A percentile compares a stretch with the other conserved stretches of the same genome.
These are phyloP conservation scores for Globisporangium canariense DNA, from an alignment of 352 stramenopile species.

Conservation along the genomic window DNA sequence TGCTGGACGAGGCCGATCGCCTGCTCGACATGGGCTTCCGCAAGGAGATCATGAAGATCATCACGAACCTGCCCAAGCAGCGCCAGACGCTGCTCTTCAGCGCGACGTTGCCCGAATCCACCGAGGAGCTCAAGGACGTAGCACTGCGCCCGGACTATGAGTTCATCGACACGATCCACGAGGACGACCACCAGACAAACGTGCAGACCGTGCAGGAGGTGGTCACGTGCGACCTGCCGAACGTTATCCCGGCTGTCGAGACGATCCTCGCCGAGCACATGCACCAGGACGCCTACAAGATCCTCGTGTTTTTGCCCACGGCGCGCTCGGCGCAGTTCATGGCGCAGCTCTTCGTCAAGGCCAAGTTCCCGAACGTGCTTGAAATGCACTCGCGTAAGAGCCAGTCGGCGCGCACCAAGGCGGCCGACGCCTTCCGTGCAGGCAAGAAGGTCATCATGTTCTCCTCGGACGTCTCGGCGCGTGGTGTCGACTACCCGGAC, in stretches of 20 bases:
- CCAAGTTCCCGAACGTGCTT: constrained; percentile 73
- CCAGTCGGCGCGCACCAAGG: constrained; percentile 86
- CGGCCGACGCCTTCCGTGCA: constrained; percentile 87
- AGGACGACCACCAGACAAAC: constrained; percentile 90
- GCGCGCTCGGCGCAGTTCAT: constrained; percentile 87
- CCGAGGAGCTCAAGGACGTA: constrained; percentile 85
- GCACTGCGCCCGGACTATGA: constrained; percentile 84
- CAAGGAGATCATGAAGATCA: constrained; percentile 90
- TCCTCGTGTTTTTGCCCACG: constrained; percentile 95
- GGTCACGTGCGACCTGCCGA: constrained; percentile 65
- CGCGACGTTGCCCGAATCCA: constrained; percentile 89
- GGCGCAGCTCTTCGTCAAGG: constrained; percentile 85
- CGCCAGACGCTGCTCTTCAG: constrained; percentile 96
- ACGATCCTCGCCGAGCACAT: constrained; percentile 74
- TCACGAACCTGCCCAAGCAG: constrained; percentile 42
- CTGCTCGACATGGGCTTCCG: constrained; percentile 96
- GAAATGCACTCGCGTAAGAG: constrained; percentile 97
- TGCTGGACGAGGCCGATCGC: constrained; percentile 96
- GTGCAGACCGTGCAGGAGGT: constrained; percentile 86
- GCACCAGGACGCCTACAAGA: constrained; percentile 82
- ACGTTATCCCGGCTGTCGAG: constrained; percentile 74
- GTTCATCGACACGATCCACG: constrained; percentile 93
- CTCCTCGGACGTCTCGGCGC: constrained; percentile 92
- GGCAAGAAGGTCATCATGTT: constrained; percentile 90
- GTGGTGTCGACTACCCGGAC: constrained; percentile 95